Base-by-base conservation (phyloP, 495 filamentous ascomycete genomes). In the Aspergillus biplanus region DNA sequence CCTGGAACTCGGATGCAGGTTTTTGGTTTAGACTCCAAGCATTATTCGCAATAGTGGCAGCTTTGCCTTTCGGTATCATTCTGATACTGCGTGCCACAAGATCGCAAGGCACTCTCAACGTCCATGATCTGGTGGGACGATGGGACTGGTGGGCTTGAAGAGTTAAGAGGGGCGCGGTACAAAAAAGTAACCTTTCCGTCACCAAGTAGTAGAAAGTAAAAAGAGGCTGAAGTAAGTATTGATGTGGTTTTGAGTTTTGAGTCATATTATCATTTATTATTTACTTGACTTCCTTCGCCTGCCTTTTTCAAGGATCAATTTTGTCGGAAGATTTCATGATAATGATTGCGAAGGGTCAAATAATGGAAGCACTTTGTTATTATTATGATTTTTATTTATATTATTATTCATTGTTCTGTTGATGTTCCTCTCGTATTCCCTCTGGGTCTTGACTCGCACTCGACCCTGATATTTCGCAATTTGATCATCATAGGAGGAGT, bases 191-290 rank as follows among this genome's bases (percentile, higher is more conserved):
- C 2, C 21, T 27, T 27, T 27, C 21, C 21, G 21, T 27, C 21
- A 27, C 21, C 21, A 27, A 27, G 21, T 2, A 27, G 1, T 2
- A 27, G 1, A 27, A 27, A 27, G 21, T 27, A 27, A 27, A 27
- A 27, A 39, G 59, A 55, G 59, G 59, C 59, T 62, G 52, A 56
- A 62, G 27, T 35, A 62, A 42, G 39, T 39, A 44, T 11, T 56
- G 59, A 56, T 50, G 59, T 62, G 59, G 42, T 53, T 60, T 54
- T 50, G 50, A 56, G 54, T 56, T 37, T 56, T 56, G 4, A n/a
- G 21, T 27, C 21, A 27, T 1, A 27, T 27, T 27, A 27, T 27
- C 21, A 27, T 27, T 27, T 33, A 37, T 39, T 16, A 15, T 37
- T 56, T 56, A 52, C 9, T 52, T 52, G 9, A 9, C 18, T 53